Evolutionary conservation across 192 early-diverging fungal species (phyloP), one percentile per base, ranked within the genome.

Genomic region (Dissophora ornata): DNA sequence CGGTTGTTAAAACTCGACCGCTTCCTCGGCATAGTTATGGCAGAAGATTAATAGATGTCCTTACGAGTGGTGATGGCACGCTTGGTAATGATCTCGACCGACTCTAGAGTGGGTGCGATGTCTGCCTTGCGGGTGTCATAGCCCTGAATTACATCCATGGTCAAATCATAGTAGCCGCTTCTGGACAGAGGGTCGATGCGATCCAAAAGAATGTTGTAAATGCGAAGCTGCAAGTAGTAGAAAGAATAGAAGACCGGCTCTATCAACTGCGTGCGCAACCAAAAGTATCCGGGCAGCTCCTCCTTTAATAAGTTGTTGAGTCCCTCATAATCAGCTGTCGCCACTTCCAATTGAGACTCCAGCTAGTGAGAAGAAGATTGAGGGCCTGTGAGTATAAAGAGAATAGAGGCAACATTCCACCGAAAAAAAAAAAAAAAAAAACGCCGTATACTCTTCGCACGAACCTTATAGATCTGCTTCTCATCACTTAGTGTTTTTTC

Each of bases 171-270:
- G 44, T 85, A 83, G 6, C 85, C 86, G 44, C 84, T 82, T 36
- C 74, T 79, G 25, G 82, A 60, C n/a, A 90, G 68, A 6, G 84
- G 85, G n/a, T 92, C 82, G 3, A 88, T 84, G 21, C 85, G 81
- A 30, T 82, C 83, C 56, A 83, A 81, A 57, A 97, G 77, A 56
- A 87, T 83, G 11, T 81, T 81, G 82, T 89, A 91, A 40, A 97
- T 90, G 49, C 88, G 87, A 40, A 89, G 79, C 80, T 99, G 95
- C 58, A 96, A 79, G 71, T 84, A 85, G 80, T 90, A 99, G 54
- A 98, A 89, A 34, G 89, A 87, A 51, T 91, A 74, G 69, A 97
- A 91, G 54, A 95, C 90, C 5, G 95, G 94, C 32, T 96, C 94
- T 44, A 97, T 93, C 66, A 98, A 92, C 52, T 89, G 81, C 36